Evolutionary conservation across 805 yeast species (phyloP), one percentile per base, ranked within the genome.

Genomic region (Kluyveromyces siamensis): DNA sequence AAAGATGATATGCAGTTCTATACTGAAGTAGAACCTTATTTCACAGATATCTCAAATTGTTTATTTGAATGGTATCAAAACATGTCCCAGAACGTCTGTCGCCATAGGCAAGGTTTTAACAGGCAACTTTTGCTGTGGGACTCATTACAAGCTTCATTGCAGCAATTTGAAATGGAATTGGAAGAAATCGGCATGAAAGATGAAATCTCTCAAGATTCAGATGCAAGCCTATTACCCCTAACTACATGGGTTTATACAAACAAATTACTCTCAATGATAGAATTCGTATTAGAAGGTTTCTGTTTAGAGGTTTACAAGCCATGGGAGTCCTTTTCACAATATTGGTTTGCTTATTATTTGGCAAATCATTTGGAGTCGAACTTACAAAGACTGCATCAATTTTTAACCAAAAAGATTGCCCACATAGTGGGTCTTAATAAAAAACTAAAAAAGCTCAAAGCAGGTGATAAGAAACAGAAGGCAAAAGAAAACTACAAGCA

Each of bases 81-180:
- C 10, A 56, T 67, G 16, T 71, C 79, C 6, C 83, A 82, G 62
- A 91, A 91, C 58, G 81, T 88, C 36, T 80, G 95, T 45, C 74
- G 96, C 48, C 89, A 87, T 59, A 78, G 96, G 53, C 96, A 87
- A 61, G 77, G 84, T 52, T 67, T 83, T 57, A 69, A 81, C 53
- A 71, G 81, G 58, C 70, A 75, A 58, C 59, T 80, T 48, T 57
- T 75, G 42, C 54, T 74, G 2, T 87, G 91, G 84, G 97, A 91
- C 64, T 74, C 88, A 1, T 68, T 87, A 33, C 97, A 91, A 59
- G 93, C 85, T 9, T 74, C 75, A 39, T 74, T 84, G 47, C 95
- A 87, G 57, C 65, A 70, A 6, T 70, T 81, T 37, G 97, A 88
- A 60, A 54, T 72, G 14, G 71, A 69, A 7, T 48, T 76, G 8